A percentile compares a stretch with the other conserved stretches of the same genome.
Conservation (phyloP, 257 asterid species). For the Solanum pinnatisectum region DNA sequence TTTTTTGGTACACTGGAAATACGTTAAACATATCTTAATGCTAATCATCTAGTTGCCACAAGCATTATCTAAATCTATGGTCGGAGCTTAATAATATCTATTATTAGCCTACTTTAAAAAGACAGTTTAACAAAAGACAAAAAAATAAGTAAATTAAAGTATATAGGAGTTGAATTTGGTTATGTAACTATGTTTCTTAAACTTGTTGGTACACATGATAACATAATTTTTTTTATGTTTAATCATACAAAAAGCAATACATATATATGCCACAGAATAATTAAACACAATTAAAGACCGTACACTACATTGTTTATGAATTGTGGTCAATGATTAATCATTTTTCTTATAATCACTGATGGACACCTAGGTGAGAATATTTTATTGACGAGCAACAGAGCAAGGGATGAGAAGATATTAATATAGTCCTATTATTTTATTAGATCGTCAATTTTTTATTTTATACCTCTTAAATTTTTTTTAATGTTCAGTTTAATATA, state of each 20-base stretch:
- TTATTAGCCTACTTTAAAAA: not conserved
- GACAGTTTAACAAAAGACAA: not conserved
- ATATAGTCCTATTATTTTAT: not conserved
- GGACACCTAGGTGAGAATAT: not conserved
- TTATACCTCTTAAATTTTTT: not conserved
- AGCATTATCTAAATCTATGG: not conserved
- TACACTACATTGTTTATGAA: not conserved
- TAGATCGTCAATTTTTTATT: not conserved
- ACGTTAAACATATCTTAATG: not conserved
- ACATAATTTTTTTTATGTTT: not conserved
- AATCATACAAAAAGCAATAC: no score
- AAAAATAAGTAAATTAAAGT: not conserved
- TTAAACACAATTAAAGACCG: not conserved
- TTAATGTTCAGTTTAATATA: not conserved
- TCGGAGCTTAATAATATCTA: not conserved
- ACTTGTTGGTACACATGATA: not conserved
- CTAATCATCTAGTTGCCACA: not conserved
- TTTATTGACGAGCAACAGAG: not conserved
- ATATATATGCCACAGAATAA: not conserved
- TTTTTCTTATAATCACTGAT: not conserved
- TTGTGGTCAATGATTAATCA: not conserved
- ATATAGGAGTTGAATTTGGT: not conserved
- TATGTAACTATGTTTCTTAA: not conserved
- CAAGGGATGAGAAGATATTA: not conserved
- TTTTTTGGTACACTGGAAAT: not conserved